A percentile compares a stretch with the other conserved stretches of the same genome.
Evolutionary conservation across 2,329 filamentous ascomycete species (phyloP).

Genomic region (Diaporthe caulivora): DNA sequence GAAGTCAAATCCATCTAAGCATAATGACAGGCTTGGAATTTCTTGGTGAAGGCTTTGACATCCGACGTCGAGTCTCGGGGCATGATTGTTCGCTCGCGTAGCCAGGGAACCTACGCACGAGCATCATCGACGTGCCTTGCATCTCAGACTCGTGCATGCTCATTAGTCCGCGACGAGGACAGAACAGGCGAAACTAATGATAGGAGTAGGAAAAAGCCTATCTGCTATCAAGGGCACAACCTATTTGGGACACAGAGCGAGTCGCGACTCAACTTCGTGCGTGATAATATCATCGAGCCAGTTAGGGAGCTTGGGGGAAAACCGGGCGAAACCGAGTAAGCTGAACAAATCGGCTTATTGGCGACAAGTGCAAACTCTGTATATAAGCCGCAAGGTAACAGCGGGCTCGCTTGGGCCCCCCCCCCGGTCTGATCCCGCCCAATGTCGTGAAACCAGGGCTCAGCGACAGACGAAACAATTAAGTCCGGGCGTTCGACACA

Average conservation of each 20-base stretch:
- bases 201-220: not conserved
- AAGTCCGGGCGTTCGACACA: not conserved
- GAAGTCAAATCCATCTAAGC: constrained; percentile 25
- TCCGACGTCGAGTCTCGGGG: not conserved
- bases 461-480: constrained; percentile 28
- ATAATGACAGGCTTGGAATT: constrained; percentile 27
- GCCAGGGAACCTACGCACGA: not conserved
- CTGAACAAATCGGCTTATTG: not conserved
- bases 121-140: not conserved
- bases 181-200: constrained; percentile 15
- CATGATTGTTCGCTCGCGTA: not conserved
- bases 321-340: constrained; percentile 28
- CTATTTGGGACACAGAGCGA: not conserved
- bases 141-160: not conserved
- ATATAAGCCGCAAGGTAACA: constrained; percentile 1
- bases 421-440: not conserved
- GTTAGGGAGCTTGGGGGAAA: not conserved
- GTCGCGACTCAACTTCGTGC: constrained; percentile 1
- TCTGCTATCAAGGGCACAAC: not conserved
- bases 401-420: not conserved
- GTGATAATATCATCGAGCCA: not conserved
- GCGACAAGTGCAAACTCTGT: not conserved
- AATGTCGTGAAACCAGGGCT: constrained; percentile 10
- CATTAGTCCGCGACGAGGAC: not conserved
- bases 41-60: constrained; percentile 5